These are phyloP conservation scores for Colletotrichum noveboracense DNA, from an alignment of 2,329 filamentous ascomycete species.

Conservation along the genomic window DNA sequence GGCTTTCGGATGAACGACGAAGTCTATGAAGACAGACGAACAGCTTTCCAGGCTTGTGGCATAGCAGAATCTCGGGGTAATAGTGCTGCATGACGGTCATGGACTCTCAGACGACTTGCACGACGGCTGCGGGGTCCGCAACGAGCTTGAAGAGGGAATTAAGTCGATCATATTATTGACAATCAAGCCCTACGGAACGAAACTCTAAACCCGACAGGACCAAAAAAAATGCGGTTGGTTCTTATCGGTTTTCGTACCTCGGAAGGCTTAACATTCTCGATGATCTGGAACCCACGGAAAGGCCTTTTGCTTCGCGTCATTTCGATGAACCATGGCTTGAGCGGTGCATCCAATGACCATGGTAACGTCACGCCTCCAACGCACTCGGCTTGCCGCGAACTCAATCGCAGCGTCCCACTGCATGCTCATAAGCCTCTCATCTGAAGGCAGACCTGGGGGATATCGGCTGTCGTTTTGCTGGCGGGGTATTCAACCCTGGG, in stretches of 20 bases:
- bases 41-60: neutral
- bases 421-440: neutral
- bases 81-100: neutral
- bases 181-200: neutral
- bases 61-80: neutral
- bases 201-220: neutral
- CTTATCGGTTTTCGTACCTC: neutral
- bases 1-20: neutral
- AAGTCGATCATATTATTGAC: constrained; percentile 5
- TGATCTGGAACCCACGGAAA: neutral
- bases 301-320: neutral
- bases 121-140: neutral
- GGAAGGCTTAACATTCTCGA: neutral
- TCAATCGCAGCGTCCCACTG: neutral
- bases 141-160: neutral
- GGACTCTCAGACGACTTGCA: neutral
- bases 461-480: constrained; percentile 4
- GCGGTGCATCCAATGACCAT: neutral
- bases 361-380: neutral
- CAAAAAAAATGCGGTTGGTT: neutral
- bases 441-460: neutral
- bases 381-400: neutral
- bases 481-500: neutral
- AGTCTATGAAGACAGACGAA: neutral
- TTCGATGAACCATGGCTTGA: neutral